Percentiles rank a stretch among this genome's conserved stretches.
Evolutionary conservation across 108 stramenopile genomes (phyloP).

Genomic region (Pseudonitzschia multistriata): DNA sequence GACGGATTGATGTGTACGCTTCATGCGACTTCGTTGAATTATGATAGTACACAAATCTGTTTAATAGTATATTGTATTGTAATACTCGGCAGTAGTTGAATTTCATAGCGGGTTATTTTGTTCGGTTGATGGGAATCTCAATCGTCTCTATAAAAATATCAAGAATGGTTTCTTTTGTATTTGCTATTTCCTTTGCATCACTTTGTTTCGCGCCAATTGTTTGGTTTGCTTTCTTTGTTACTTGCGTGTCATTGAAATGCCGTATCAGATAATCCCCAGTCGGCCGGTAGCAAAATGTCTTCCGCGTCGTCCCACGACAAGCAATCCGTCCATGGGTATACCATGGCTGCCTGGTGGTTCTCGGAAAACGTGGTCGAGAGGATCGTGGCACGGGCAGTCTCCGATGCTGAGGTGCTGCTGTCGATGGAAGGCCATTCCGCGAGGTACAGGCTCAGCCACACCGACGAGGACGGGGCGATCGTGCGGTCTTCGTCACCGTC

Average conservation of each 20-base stretch:
- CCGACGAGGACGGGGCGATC: background rate
- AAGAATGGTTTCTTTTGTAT: too few relatives aligned
- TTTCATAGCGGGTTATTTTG: too few relatives aligned
- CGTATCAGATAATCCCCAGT: background rate
- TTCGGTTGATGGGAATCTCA: too few relatives aligned
- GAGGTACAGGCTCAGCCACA: conserved; percentile 6
- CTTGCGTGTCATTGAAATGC: conserved; percentile 4
- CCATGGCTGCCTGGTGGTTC: conserved; percentile 12
- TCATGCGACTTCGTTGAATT: too few relatives aligned
- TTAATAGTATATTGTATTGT: too few relatives aligned
- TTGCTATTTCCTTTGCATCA: too few relatives aligned
- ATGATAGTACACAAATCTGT: too few relatives aligned
- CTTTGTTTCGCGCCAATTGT: too few relatives aligned
- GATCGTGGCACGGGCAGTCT: background rate
- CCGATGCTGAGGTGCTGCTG: background rate
- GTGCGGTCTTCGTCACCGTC: background rate
- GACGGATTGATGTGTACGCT: too few relatives aligned
- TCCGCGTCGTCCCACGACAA: conserved; percentile 8
- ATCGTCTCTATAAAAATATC: too few relatives aligned
- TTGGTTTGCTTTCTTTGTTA: too few relatives aligned
- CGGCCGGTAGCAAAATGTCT: background rate
- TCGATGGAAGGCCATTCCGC: conserved; percentile 8
- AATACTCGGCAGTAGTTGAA: too few relatives aligned
- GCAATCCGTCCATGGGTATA: conserved; percentile 18
- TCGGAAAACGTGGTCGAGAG: background rate